A percentile compares a stretch with the other conserved stretches of the same genome.
These are phyloP conservation scores for Aspergillus sp. DNA, from an alignment of 2,329 filamentous ascomycete species.

Conservation along the genomic window DNA sequence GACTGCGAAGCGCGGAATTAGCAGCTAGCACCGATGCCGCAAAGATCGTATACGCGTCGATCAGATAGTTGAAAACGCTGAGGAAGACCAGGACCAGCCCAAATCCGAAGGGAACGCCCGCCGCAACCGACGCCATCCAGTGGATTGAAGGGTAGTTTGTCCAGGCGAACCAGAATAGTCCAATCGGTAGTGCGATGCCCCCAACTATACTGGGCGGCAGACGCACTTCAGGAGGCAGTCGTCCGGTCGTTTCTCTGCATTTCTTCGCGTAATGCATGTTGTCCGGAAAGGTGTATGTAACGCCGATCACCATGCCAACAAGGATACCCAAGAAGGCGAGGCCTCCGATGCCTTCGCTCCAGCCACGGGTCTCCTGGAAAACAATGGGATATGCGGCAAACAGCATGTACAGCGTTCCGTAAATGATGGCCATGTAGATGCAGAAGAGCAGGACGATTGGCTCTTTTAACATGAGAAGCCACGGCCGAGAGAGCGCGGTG, in stretches of 20 bases:
- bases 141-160: conserved; percentile 3
- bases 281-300: conserved; percentile 1
- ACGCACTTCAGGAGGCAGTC: background rate
- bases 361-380: conserved; percentile 3
- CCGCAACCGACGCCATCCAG: conserved; percentile 2
- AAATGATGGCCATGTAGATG: conserved; percentile 5
- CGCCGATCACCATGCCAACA: background rate
- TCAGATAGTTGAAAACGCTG: conserved; percentile 3
- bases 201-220: conserved; percentile 1
- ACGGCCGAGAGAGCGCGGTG: conserved; percentile 3
- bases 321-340: conserved; percentile 4
- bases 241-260: background rate
- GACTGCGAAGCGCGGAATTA: conserved; percentile 2
- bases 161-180: conserved; percentile 6
- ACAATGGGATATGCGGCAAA: conserved; percentile 5
- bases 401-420: conserved; percentile 4
- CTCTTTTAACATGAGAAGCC: conserved; percentile 2
- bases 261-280: background rate
- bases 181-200: background rate
- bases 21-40: background rate
- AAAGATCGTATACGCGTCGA: conserved; percentile 3
- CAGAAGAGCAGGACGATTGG: background rate
- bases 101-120: background rate
- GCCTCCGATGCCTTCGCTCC: conserved; percentile 3
- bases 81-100: conserved; percentile 3